Percentiles rank a stretch among this genome's conserved stretches.
Evolutionary conservation across 176 grass and related monocot species (phyloP).

Genomic region (Ananas comosus): DNA sequence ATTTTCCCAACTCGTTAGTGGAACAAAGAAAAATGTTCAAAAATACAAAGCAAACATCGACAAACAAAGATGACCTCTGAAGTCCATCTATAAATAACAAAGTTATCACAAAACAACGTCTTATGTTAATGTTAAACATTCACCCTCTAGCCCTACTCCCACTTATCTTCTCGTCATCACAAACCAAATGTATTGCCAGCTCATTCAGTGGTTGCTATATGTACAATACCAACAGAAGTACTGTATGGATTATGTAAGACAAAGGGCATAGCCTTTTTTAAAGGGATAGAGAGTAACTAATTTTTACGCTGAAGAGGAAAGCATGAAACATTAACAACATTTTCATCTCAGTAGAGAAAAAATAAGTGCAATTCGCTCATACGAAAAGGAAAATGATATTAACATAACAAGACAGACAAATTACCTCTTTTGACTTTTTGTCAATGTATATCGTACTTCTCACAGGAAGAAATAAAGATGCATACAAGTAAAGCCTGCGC

Average conservation of each 20-base stretch:
- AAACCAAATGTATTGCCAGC: too few species aligned
- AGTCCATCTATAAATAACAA: too few species aligned
- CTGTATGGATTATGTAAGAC: background rate
- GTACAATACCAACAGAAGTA: background rate
- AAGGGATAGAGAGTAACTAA: background rate
- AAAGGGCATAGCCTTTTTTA: background rate
- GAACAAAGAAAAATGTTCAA: too few species aligned
- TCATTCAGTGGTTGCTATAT: too few species aligned
- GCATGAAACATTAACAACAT: background rate
- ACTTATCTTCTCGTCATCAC: too few species aligned
- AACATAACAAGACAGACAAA: background rate
- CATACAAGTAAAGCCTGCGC: slow-evolving; percentile 68
- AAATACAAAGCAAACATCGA: too few species aligned
- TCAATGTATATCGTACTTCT: slow-evolving; percentile 57
- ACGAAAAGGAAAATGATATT: background rate
- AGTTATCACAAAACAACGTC: too few species aligned
- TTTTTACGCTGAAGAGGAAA: background rate
- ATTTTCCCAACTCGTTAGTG: too few species aligned
- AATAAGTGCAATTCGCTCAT: background rate
- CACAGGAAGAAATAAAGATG: slow-evolving; percentile 53
- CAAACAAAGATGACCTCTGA: too few species aligned
- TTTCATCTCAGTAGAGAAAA: background rate
- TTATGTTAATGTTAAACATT: too few species aligned
- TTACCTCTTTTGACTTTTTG: slow-evolving; percentile 81
- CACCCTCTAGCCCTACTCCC: too few species aligned